phyloP scores from a whole-genome alignment of 352 stramenopile genomes.

The Pseudoperonospora humuli region DNA sequence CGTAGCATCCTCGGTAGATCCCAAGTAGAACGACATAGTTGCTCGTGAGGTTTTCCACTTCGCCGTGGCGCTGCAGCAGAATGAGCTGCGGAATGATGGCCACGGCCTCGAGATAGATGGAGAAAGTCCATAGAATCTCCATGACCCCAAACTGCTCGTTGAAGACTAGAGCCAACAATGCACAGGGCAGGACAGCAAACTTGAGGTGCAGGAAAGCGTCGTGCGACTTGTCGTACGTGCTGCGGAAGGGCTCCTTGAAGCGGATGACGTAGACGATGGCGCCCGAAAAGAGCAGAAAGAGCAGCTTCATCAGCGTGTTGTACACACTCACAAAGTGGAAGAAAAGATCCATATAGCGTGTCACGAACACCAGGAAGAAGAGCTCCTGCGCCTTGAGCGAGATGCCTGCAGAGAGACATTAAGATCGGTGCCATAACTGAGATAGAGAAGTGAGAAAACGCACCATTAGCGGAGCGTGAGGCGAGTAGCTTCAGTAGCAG shows the following conservation, averaged over 20 bases:
- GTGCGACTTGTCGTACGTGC: slow-evolving; percentile 98
- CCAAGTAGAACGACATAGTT: slow-evolving; percentile 99
- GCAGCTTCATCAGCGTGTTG: slow-evolving; percentile 98
- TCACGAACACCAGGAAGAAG: slow-evolving; percentile 98
- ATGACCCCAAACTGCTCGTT: slow-evolving; percentile 90
- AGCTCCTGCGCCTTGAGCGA: slow-evolving; percentile 99
- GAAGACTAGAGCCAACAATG: slow-evolving; percentile 92
- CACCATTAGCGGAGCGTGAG: slow-evolving; percentile 69
- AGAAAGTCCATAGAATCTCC: slow-evolving; percentile 98
- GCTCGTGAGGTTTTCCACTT: slow-evolving; percentile 98
- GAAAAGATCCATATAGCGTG: slow-evolving; percentile 98
- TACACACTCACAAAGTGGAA: slow-evolving; percentile 94
- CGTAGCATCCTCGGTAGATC: slow-evolving; percentile 96
- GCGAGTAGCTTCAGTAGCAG: slow-evolving; percentile 94
- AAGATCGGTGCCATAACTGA: neutral
- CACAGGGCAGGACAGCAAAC: slow-evolving; percentile 95
- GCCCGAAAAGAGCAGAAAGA: slow-evolving; percentile 95
- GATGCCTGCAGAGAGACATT: slow-evolving; percentile 70
- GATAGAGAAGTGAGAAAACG: neutral
- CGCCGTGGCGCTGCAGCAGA: slow-evolving; percentile 95
- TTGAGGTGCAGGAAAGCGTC: slow-evolving; percentile 98
- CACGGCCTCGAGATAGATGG: slow-evolving; percentile 97
- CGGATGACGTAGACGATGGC: slow-evolving; percentile 98
- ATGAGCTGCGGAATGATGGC: slow-evolving; percentile 99
- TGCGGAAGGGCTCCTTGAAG: slow-evolving; percentile 93